These are phyloP conservation scores for Neospora caninum DNA, from an alignment of 169 alveolate genomes.

Conservation along the genomic window DNA sequence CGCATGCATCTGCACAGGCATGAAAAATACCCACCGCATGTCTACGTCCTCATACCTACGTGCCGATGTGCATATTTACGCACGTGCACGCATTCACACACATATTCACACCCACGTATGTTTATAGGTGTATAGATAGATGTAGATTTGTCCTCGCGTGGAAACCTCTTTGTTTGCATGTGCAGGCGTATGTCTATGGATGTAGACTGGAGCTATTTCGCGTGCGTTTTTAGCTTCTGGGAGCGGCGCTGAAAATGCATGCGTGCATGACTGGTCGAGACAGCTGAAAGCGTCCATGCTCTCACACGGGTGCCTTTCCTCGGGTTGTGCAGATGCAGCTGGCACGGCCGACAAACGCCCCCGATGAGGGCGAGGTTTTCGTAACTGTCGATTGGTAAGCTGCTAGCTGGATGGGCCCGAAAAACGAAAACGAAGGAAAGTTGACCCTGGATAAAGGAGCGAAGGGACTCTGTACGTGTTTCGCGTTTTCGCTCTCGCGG, in stretches of 20 bases:
- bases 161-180: too few species aligned
- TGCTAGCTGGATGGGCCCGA: neutral
- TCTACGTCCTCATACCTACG: neutral
- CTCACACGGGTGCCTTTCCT: too few species aligned
- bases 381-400: slow-evolving; percentile 5
- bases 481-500: too few species aligned
- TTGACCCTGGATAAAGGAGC: too few species aligned
- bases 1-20: neutral
- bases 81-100: neutral
- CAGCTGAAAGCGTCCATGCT: too few species aligned
- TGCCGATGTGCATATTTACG: neutral
- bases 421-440: too few species aligned
- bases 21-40: neutral
- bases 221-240: too few species aligned
- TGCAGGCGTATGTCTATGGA: too few species aligned
- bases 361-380: neutral
- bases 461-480: too few species aligned
- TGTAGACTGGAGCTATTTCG: too few species aligned
- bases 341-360: neutral
- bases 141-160: neutral
- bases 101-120: neutral
- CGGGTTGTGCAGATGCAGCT: neutral
- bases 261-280: too few species aligned
- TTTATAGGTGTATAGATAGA: neutral
- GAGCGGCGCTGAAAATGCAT: too few species aligned